These are phyloP conservation scores for Penicillium sp. DNA, from an alignment of 2,329 filamentous ascomycete species.

Conservation along the genomic window DNA sequence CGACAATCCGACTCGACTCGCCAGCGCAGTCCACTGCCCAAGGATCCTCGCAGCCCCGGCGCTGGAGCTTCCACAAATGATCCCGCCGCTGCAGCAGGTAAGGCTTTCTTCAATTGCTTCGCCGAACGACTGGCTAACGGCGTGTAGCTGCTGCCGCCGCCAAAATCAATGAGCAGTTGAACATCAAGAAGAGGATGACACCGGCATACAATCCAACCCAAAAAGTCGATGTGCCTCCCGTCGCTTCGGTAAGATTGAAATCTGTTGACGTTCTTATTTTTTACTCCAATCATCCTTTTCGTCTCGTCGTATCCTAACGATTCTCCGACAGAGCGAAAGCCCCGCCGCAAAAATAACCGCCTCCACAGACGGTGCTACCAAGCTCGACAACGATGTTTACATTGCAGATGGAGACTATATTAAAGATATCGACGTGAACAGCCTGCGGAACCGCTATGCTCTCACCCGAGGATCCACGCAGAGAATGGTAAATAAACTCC, in stretches of 20 bases:
- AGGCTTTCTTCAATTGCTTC: conserved; percentile 14
- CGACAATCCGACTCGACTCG: conserved; percentile 66
- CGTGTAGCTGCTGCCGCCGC: conserved; percentile 78
- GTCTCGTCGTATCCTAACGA: neutral
- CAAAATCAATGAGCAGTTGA: conserved; percentile 76
- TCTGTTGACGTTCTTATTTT: neutral
- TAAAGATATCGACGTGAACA: conserved; percentile 98
- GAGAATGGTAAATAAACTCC: conserved; percentile 94
- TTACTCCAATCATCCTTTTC: neutral
- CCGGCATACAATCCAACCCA: conserved; percentile 43
- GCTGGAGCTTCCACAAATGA: conserved; percentile 47
- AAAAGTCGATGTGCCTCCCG: conserved; percentile 83
- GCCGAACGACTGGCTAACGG: neutral
- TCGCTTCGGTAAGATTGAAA: conserved; percentile 55
- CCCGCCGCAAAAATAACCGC: conserved; percentile 54
- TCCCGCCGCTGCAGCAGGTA: conserved; percentile 75
- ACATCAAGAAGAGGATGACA: conserved; percentile 74
- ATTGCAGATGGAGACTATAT: conserved; percentile 96
- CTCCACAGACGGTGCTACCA: conserved; percentile 46
- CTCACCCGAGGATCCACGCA: conserved; percentile 96
- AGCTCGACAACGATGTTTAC: conserved; percentile 83
- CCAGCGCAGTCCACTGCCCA: conserved; percentile 74
- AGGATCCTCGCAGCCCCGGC: conserved; percentile 47
- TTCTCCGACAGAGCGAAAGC: conserved; percentile 39
- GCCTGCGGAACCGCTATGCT: conserved; percentile 92